Conservation (phyloP, 495 filamentous ascomycete species). For the Daldinia caldariorum region DNA sequence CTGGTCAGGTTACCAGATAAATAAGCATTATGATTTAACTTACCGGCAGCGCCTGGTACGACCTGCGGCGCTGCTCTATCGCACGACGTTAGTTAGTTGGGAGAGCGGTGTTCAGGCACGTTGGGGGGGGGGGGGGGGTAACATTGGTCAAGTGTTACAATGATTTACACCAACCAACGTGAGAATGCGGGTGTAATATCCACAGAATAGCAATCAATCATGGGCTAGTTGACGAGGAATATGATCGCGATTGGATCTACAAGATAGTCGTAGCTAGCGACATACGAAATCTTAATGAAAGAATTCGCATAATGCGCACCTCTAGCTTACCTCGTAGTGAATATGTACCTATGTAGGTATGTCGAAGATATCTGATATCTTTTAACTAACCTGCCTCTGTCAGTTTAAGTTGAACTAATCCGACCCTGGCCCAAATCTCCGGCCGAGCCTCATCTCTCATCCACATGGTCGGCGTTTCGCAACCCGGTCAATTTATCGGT, state of each 20-base stretch:
- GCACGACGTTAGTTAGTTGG: background rate
- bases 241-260: conserved; percentile 31
- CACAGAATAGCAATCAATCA: conserved; percentile 20
- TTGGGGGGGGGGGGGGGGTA: too few relatives aligned
- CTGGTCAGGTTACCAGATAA: conserved; percentile 44
- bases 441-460: conserved; percentile 31
- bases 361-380: too few relatives aligned
- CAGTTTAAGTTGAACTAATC: background rate
- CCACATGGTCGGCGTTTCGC: conserved; percentile 24
- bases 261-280: conserved; percentile 35
- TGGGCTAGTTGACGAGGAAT: conserved; percentile 14
- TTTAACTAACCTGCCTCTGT: too few relatives aligned
- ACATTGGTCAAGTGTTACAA: conserved; percentile 4
- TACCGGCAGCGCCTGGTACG: conserved; percentile 13
- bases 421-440: background rate
- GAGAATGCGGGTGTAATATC: conserved; percentile 20
- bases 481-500: conserved; percentile 28
- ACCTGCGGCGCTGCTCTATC: conserved; percentile 8
- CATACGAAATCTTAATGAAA: conserved; percentile 31
- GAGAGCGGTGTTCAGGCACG: background rate
- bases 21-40: conserved; percentile 27
- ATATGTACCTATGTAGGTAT: background rate
- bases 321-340: too few relatives aligned
- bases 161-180: conserved; percentile 20
- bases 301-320: background rate